Conservation (phyloP, 257 asterid genomes). For the Solanum sejunctum region DNA sequence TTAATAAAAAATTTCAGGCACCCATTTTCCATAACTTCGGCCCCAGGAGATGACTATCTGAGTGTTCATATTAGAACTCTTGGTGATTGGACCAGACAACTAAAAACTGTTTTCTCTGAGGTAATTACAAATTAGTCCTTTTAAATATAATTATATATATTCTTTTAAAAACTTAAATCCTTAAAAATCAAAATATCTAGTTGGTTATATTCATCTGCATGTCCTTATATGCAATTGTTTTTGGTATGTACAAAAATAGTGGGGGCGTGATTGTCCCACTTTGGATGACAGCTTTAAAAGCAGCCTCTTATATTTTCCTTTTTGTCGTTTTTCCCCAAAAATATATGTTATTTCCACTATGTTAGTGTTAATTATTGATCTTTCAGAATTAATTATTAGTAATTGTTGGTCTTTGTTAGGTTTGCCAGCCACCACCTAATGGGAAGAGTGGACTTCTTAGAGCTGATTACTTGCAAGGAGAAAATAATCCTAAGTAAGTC, state of each 20-base stretch:
- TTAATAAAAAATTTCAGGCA: slow-evolving; percentile 40
- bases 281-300: neutral
- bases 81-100: slow-evolving; percentile 90
- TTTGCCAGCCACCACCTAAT: slow-evolving; percentile 71
- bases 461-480: slow-evolving; percentile 55
- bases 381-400: neutral
- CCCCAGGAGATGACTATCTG: slow-evolving; percentile 69
- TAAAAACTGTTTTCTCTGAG: slow-evolving; percentile 57
- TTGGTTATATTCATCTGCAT: neutral
- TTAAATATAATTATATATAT: neutral
- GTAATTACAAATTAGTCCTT: slow-evolving; percentile 11
- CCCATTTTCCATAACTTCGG: slow-evolving; percentile 82
- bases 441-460: slow-evolving; percentile 88
- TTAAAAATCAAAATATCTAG: neutral
- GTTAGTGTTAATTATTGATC: neutral
- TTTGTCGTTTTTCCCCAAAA: neutral
- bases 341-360: neutral
- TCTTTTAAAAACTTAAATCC: neutral
- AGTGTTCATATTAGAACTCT: slow-evolving; percentile 75
- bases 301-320: neutral
- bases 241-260: neutral
- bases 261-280: neutral
- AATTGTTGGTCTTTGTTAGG: slow-evolving; percentile 31
- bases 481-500: slow-evolving; percentile 59
- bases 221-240: neutral